Evolutionary conservation across 768 basidiomycete genomes (phyloP), one percentile per base, ranked within the genome.

Genomic region (Suillus decipiens): DNA sequence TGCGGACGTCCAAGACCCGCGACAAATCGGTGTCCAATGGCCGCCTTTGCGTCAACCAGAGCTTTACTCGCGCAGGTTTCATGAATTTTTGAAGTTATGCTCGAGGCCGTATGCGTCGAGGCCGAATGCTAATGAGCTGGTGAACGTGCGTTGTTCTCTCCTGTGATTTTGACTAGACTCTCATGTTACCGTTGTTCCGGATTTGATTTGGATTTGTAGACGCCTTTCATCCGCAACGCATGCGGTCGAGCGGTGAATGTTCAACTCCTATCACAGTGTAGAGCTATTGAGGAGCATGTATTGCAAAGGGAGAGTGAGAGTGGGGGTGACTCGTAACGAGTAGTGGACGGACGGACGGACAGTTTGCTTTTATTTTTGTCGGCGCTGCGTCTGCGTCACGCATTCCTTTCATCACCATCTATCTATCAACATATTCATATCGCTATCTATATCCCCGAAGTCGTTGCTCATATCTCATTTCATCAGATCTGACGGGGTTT

Each of bases 31-130:
- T 8, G 81, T 86, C 31, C 83, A 86, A 4, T 91, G 88, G 86
- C 91, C 91, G 7, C 76, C 85, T 22, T 71, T 93, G 41, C 72
- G 76, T 37, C 79, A 84, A 22, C 84, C 88, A 9, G 82, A 86
- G 55, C 73, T 84, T 11, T 90, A 83, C 69, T 88, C 89, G 56
- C 84, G 84, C 53, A 78, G 82, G 41, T 89, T 92, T 71, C 89
- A 89, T 69, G 88, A 90, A 28, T 92, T 93, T 74, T 74, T 93
- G 67, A 79, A 77, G 43, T 71, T 83, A 59, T 92, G 90, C 69
- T 89, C 89, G 10, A 80, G 88, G 53, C 86, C 88, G 17, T 80
- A 83, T 37, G 73, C 75, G 4, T 75, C 75, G 42, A 79, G 91
- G 60, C 88, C 89, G n/a, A 72, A 75, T 63, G 81, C 90, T 14